Percentiles rank a stretch among this genome's conserved stretches.
Evolutionary conservation across 495 filamentous ascomycete genomes (phyloP).

Genomic region (Podospora tetraspora): DNA sequence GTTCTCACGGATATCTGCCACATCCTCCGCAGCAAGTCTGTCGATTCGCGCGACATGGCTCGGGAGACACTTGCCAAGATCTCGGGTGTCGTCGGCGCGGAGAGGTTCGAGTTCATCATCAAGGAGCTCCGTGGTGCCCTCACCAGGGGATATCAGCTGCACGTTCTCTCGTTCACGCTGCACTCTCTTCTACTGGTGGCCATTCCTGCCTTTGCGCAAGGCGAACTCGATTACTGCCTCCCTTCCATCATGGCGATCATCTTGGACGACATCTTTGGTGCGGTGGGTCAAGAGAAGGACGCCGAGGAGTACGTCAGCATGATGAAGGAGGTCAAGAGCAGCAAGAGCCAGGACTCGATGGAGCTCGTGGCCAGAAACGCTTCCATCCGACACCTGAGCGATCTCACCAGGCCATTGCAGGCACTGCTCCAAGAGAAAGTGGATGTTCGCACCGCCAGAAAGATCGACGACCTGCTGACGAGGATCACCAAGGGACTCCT

Average conservation of each 20-base stretch:
- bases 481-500: conserved; percentile 78
- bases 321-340: conserved; percentile 96
- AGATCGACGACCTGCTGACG: conserved; percentile 83
- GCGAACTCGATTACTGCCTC: conserved; percentile 86
- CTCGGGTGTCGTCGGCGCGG: conserved; percentile 67
- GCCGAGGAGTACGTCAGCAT: conserved; percentile 90
- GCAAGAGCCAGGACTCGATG: conserved; percentile 97
- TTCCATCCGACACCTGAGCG: conserved; percentile 65
- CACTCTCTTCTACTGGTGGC: conserved; percentile 81
- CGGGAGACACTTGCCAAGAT: conserved; percentile 83
- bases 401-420: conserved; percentile 71
- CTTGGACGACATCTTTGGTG: conserved; percentile 97
- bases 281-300: conserved; percentile 95
- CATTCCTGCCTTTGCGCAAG: conserved; percentile 67
- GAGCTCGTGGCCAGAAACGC: conserved; percentile 80
- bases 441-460: conserved; percentile 68
- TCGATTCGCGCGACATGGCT: conserved; percentile 85
- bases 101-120: conserved; percentile 85
- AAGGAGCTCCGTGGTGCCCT: conserved; percentile 84
- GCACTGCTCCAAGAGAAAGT: conserved; percentile 75
- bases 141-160: conserved; percentile 80
- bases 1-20: conserved; percentile 88
- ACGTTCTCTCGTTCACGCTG: conserved; percentile 90
- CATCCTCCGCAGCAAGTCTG: conserved; percentile 81
- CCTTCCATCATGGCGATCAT: conserved; percentile 70